A percentile compares a stretch with the other conserved stretches of the same genome.
Evolutionary conservation across 192 early-diverging fungal genomes (phyloP).

Genomic region (Coemansia sp.): DNA sequence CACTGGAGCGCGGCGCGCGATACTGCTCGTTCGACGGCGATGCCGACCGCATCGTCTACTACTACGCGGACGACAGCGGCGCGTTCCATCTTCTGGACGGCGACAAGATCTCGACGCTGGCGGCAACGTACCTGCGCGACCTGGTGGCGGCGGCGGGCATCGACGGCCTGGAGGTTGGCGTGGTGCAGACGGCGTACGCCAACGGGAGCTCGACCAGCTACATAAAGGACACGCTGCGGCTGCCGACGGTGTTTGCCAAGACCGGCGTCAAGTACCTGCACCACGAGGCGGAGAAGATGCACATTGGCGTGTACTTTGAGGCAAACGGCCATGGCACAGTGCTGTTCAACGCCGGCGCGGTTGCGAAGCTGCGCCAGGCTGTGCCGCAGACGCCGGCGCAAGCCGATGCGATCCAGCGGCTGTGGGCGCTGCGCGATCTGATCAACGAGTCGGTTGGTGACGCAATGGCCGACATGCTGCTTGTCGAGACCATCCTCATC

Average conservation of each 20-base stretch:
- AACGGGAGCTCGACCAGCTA: constrained; percentile 97
- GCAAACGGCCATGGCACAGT: constrained; percentile 99
- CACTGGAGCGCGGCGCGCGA: constrained; percentile 67
- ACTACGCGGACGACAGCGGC: constrained; percentile 79
- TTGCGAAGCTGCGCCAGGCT: constrained; percentile 47
- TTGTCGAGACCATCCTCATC: constrained; percentile 91
- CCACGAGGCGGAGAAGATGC: constrained; percentile 96
- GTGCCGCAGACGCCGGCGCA: constrained; percentile 69
- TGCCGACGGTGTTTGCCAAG: constrained; percentile 93
- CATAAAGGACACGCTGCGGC: constrained; percentile 84
- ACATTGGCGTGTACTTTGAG: constrained; percentile 99
- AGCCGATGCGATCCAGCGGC: constrained; percentile 73
- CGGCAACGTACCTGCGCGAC: constrained; percentile 92
- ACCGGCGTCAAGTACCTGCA: constrained; percentile 99
- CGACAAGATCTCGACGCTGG: constrained; percentile 97
- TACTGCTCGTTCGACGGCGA: constrained; percentile 96
- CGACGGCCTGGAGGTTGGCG: constrained; percentile 76
- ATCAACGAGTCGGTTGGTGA: constrained; percentile 99
- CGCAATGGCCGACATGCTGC: constrained; percentile 94
- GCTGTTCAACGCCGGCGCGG: constrained; percentile 88
- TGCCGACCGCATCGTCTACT: constrained; percentile 98
- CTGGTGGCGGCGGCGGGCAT: constrained; percentile 82
- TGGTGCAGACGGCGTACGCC: constrained; percentile 99
- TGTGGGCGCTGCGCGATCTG: constrained; percentile 84
- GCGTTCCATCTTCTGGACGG: constrained; percentile 94